A percentile compares a stretch with the other conserved stretches of the same genome.
phyloP scores from a whole-genome alignment of 202 grass and related monocot species.

The Eragrostis tef region DNA sequence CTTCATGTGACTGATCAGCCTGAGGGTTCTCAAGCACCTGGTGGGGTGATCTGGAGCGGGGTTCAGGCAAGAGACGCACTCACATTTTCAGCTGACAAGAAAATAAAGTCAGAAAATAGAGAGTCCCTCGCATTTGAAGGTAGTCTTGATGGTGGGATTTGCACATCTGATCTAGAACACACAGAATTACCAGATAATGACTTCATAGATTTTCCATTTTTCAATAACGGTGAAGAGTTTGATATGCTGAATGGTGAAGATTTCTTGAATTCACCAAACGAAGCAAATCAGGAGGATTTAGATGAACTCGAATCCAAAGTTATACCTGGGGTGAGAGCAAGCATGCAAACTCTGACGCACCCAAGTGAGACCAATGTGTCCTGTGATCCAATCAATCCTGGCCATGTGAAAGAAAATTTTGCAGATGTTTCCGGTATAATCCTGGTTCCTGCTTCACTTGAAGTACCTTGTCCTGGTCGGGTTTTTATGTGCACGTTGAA shows the following conservation, averaged over 20 bases:
- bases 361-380: conserved; percentile 51
- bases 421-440: conserved; percentile 48
- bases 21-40: conserved; percentile 53
- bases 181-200: conserved; percentile 57
- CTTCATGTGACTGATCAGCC: conserved; percentile 39
- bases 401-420: conserved; percentile 31
- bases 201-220: conserved; percentile 74
- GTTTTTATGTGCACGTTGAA: conserved; percentile 64
- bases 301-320: conserved; percentile 46
- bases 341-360: conserved; percentile 51
- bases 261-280: conserved; percentile 76
- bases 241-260: conserved; percentile 67
- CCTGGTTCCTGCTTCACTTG: conserved; percentile 46
- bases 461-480: conserved; percentile 47
- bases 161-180: conserved; percentile 51
- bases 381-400: conserved; percentile 52
- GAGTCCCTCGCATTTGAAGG: conserved; percentile 48
- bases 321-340: conserved; percentile 31
- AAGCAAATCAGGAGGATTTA: conserved; percentile 56
- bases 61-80: conserved; percentile 48
- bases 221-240: conserved; percentile 63
- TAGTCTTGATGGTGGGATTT: conserved; percentile 53
- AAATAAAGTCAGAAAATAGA: conserved; percentile 48
- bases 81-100: conserved; percentile 44
- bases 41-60: conserved; percentile 52